phyloP scores from a whole-genome alignment of 208 protist species.

The Trypanosoma scelopori region DNA sequence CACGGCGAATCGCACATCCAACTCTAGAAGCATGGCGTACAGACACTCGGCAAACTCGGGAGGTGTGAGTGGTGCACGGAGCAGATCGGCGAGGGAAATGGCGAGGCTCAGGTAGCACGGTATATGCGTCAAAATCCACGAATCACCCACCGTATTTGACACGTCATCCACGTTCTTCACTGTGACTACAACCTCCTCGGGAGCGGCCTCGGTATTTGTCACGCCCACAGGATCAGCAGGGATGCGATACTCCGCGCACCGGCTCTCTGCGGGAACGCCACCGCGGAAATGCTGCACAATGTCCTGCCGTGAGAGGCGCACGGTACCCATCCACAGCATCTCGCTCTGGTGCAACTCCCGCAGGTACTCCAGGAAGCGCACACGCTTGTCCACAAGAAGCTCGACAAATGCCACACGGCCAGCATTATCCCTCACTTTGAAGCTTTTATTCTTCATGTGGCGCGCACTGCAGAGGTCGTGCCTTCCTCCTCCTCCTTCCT shows the following conservation, averaged over 20 bases:
- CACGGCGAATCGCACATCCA: slow-evolving; percentile 51
- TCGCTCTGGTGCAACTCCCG: slow-evolving; percentile 58
- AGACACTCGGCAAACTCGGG: slow-evolving; percentile 65
- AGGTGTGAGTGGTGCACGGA: slow-evolving; percentile 44
- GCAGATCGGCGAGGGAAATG: slow-evolving; percentile 63
- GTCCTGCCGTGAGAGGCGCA: slow-evolving; percentile 40
- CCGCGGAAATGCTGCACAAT: slow-evolving; percentile 22
- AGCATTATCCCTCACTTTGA: slow-evolving; percentile 54
- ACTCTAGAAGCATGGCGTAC: slow-evolving; percentile 65
- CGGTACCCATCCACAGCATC: slow-evolving; percentile 75
- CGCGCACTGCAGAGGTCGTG: background rate
- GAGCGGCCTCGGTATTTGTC: background rate
- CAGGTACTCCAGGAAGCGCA: slow-evolving; percentile 70
- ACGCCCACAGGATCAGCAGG: background rate
- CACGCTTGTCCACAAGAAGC: slow-evolving; percentile 66
- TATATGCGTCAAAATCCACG: slow-evolving; percentile 30
- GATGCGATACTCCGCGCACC: background rate
- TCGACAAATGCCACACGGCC: slow-evolving; percentile 56
- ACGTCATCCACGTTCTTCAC: slow-evolving; percentile 1
- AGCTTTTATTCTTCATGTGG: slow-evolving; percentile 40
- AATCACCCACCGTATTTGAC: background rate
- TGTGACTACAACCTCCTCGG: slow-evolving; percentile 9
- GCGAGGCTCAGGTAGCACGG: slow-evolving; percentile 53
- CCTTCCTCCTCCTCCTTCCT: background rate
- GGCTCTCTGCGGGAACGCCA: background rate